Base-by-base conservation (phyloP, 345 rosid genomes). In the Iberis pinnata region DNA sequence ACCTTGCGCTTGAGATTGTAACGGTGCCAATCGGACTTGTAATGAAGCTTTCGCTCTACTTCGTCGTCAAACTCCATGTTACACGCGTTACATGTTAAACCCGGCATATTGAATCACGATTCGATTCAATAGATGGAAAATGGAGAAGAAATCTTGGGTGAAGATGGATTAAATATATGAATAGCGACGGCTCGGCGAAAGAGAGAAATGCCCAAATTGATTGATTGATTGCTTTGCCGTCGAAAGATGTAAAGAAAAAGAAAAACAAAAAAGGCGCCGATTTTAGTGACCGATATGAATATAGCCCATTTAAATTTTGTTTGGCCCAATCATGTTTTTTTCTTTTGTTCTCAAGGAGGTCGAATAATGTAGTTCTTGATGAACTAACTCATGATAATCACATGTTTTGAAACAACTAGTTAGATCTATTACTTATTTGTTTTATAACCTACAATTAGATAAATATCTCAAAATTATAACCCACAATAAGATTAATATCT, bases 1-100 rank as follows among this genome's bases (percentile, higher is more conserved):
- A 89, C 98, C 98, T 92, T 88, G 78, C 97, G 97, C 61, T 92
- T 92, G 76, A 88, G 88, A 63, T 85, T 88, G 77, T 92, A 92
- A 61, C 97, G 90, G 72, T 92, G 97, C 97, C 98, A 88, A 61
- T 88, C 98, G 68, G 97, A 85, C 70, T 75, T 92, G 83, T 81
- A 85, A 72, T 88, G 98, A 57, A 80, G 75, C 64, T 75, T 88
- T 53, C 81, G 95, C 19, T 88, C 93, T 5, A 74, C 68, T 52
- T 85, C 95, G 64, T 81, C 82, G 1, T 57, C 15, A 75, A 92
- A 88, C 68, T 85, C 95, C 62, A 67, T 80, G 79, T 88, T 92
- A 60, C 97, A 92, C 0, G 94, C 70, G 84, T 85, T 92, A 75
- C 98, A 92, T n/a, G 90, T 83, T 46, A 85, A 64, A 10, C 86